Conservation (phyloP, 805 yeast species). For the Saccharomyces jurei region DNA sequence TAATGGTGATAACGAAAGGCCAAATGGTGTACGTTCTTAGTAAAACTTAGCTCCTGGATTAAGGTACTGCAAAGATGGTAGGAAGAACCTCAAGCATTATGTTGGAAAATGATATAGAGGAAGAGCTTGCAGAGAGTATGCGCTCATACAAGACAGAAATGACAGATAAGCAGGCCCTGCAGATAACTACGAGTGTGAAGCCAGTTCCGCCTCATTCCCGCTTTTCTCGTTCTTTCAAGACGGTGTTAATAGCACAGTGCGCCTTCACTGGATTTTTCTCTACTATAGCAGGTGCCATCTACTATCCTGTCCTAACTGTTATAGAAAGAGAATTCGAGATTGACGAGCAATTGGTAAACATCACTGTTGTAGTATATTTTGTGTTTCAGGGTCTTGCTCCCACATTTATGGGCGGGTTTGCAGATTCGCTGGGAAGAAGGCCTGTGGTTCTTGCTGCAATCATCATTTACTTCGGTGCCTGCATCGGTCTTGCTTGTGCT, state of each 20-base stretch:
- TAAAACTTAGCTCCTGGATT: background rate
- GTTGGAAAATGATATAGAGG: background rate
- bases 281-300: conserved; percentile 66
- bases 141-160: background rate
- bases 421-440: conserved; percentile 67
- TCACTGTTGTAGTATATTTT: conserved; percentile 70
- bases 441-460: conserved; percentile 54
- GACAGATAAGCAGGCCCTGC: background rate
- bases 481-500: conserved; percentile 57
- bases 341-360: conserved; percentile 49
- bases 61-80: background rate
- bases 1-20: background rate
- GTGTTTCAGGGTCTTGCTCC: conserved; percentile 75
- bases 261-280: conserved; percentile 55
- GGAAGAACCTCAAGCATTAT: background rate
- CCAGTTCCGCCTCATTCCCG: conserved; percentile 36
- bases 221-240: conserved; percentile 35
- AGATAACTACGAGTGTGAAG: background rate
- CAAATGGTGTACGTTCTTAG: background rate
- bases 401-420: conserved; percentile 54
- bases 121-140: background rate
- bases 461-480: conserved; percentile 47
- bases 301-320: conserved; percentile 65
- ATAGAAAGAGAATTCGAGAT: conserved; percentile 49
- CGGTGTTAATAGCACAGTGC: conserved; percentile 33